Base-by-base conservation (phyloP, 345 rosid genomes). In the Populus tremula region DNA sequence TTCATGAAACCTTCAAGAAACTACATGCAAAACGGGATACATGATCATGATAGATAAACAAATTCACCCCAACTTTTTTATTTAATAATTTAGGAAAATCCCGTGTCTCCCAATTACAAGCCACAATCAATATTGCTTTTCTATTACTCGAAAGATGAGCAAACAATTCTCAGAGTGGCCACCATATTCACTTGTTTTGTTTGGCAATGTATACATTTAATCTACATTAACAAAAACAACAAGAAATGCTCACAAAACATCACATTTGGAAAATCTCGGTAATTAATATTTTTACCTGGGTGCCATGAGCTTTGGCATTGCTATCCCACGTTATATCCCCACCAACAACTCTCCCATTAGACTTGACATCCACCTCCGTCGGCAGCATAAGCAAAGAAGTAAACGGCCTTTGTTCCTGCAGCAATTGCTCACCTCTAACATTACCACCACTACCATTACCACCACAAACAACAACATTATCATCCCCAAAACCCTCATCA, bases 261-360 rank as follows among this genome's bases (percentile, higher is more conserved):
- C 7, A 20, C 8, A 21, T 53, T 53, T 7, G 59, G 59, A 53
- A 53, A 53, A 33, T 21, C 59, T 6, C 59, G 7, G n/a, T 20
- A 2, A 53, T 53, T 53, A 23, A 53, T 20, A 45, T 43, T 35
- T n/a, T 77, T 33, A 93, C 98, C 98, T 89, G 94, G 85, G 89
- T 43, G 67, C 75, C 71, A 18, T 79, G 91, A 47, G 85, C 76
- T 72, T 49, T 75, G 66, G 86, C 74, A 82, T 77, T 82, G 70
- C 78, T 77, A 56, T 81, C 82, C 91, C 89, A 85, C 66, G 45
- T 25, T 74, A 71, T 69, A 76, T 75, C 71, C 79, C 74, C 85
- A 61, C 80, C 83, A 18, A n/a, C 67, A 53, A 38, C 49, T 66
- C 71, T 80, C 16, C 61, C 81, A 39, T 64, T 61, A n/a, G 85